Evolutionary conservation across 352 stramenopile species (phyloP).

Genomic region (Globisporangium canariense): DNA sequence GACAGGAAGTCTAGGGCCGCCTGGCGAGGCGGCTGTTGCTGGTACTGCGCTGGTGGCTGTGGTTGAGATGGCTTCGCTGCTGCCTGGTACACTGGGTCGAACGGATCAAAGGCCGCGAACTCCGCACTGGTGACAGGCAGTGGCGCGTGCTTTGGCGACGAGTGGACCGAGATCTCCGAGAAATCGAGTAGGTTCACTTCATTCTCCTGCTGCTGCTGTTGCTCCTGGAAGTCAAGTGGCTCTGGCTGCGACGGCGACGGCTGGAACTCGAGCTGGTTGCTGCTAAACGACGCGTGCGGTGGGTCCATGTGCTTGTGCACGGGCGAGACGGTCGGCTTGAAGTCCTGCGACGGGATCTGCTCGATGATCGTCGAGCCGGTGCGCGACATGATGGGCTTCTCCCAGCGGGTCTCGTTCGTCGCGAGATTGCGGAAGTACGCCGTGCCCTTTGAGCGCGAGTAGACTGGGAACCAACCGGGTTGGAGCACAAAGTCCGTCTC

Average conservation of each 20-base stretch:
- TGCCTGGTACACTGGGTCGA: conserved; percentile 16
- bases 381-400: conserved; percentile 68
- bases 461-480: conserved; percentile 71
- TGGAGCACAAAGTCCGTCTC: conserved; percentile 84
- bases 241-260: conserved; percentile 7
- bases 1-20: conserved; percentile 42
- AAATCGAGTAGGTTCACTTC: conserved; percentile 67
- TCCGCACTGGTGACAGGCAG: conserved; percentile 9
- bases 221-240: background rate
- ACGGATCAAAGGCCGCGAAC: conserved; percentile 15
- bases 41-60: conserved; percentile 21
- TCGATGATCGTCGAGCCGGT: conserved; percentile 29
- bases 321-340: conserved; percentile 9
- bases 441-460: conserved; percentile 63
- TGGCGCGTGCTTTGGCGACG: conserved; percentile 38
- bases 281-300: conserved; percentile 5
- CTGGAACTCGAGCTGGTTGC: conserved; percentile 16
- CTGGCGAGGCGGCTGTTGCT: conserved; percentile 15
- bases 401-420: conserved; percentile 67
- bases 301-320: conserved; percentile 7
- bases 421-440: conserved; percentile 76
- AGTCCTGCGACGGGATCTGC: conserved; percentile 21
- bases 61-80: conserved; percentile 13
- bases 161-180: conserved; percentile 48
- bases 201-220: conserved; percentile 14